These are phyloP conservation scores for Withania somnifera DNA, from an alignment of 305 asterid genomes.

Conservation along the genomic window DNA sequence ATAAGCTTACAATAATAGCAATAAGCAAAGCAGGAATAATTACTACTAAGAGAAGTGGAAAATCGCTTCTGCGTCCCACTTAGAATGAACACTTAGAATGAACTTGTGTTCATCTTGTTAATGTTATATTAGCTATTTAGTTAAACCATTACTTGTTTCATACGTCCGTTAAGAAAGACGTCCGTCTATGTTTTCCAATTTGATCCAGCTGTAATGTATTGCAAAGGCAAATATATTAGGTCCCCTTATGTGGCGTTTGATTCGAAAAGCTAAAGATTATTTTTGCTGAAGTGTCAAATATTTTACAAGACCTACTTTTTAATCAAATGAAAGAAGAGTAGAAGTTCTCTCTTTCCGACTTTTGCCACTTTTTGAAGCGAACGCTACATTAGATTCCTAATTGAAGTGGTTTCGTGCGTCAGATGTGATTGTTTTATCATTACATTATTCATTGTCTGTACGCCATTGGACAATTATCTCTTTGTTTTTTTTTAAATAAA, in stretches of 20 bases:
- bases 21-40: not conserved
- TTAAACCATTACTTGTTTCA: not conserved
- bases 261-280: not conserved
- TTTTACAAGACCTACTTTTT: not conserved
- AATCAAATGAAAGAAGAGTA: not conserved
- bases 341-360: not conserved
- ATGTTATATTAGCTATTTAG: not conserved
- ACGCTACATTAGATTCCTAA: constrained; percentile 1
- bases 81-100: no score
- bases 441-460: not conserved
- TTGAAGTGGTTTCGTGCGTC: not conserved
- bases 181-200: not conserved
- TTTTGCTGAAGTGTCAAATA: not conserved
- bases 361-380: not conserved
- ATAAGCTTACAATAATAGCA: not conserved
- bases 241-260: not conserved
- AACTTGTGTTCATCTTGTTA: not conserved
- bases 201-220: no score
- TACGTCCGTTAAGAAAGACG: not conserved
- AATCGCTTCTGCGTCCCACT: no score
- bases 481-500: no score
- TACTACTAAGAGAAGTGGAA: no score
- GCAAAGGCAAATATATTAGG: not conserved
- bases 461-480: no score
- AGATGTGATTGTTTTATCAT: not conserved